phyloP scores from a whole-genome alignment of 345 rosid species.

The Orychophragmus violaceus region DNA sequence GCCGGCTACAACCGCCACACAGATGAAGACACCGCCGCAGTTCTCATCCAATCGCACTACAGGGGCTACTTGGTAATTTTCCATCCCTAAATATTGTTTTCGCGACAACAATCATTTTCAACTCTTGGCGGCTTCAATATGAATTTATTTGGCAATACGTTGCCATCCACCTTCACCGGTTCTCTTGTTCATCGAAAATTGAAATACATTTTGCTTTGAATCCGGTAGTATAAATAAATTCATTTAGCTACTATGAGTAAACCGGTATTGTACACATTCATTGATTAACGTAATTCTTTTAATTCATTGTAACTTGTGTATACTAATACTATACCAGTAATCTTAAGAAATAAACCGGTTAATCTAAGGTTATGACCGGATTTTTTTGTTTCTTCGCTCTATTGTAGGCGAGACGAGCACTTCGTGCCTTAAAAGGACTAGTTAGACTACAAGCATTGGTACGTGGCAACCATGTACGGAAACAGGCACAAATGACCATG shows the following conservation, averaged over 20 bases:
- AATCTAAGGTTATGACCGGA: not conserved
- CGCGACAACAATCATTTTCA: not conserved
- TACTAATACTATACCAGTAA: not conserved
- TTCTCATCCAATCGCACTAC: conserved; percentile 68
- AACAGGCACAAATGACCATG: conserved; percentile 97
- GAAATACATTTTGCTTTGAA: not conserved
- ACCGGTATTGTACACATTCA: not conserved
- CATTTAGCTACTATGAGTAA: not conserved
- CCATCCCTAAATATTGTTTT: not conserved
- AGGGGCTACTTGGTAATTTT: conserved; percentile 76
- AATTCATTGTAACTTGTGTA: not conserved
- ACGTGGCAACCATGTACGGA: conserved; percentile 88
- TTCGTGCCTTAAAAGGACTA: conserved; percentile 84
- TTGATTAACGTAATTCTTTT: not conserved
- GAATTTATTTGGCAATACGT: not conserved
- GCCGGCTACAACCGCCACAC: conserved; percentile 81
- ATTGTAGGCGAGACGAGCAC: conserved; percentile 80
- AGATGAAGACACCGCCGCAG: conserved; percentile 84
- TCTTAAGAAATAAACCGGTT: not conserved
- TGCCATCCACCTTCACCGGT: not conserved
- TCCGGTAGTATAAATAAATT: not conserved
- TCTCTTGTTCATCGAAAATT: not conserved
- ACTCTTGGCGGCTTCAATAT: not conserved
- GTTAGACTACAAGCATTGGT: conserved; percentile 94
- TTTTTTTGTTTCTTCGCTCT: not conserved